A percentile compares a stretch with the other conserved stretches of the same genome.
Evolutionary conservation across 768 basidiomycete genomes (phyloP).

Genomic region (Tremella yokohamensis): DNA sequence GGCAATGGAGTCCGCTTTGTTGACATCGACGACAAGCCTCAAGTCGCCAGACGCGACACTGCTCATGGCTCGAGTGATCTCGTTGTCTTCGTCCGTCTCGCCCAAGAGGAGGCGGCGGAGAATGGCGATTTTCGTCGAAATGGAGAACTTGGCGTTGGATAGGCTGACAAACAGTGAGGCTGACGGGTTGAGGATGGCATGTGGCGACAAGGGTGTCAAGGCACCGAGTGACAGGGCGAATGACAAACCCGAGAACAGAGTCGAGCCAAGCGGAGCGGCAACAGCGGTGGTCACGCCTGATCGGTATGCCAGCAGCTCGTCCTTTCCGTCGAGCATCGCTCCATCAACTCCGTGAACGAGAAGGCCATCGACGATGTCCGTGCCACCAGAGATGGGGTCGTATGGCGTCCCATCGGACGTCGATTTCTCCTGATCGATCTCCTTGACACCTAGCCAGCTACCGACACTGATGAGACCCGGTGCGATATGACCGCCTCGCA

Average conservation of each 20-base stretch:
- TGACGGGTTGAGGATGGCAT: conserved; percentile 62
- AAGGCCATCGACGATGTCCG: conserved; percentile 51
- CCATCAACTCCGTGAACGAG: conserved; percentile 69
- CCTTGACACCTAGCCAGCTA: conserved; percentile 65
- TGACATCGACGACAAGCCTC: conserved; percentile 61
- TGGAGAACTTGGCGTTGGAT: conserved; percentile 57
- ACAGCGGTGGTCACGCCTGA: conserved; percentile 70
- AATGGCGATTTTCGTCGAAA: conserved; percentile 77
- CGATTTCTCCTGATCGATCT: conserved; percentile 63
- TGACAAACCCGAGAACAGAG: conserved; percentile 65
- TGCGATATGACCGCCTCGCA: conserved; percentile 61
- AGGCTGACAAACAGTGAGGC: conserved; percentile 68
- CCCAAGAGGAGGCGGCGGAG: conserved; percentile 64
- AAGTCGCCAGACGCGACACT: conserved; percentile 56
- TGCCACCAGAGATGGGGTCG: conserved; percentile 46
- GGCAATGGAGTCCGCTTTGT: conserved; percentile 70
- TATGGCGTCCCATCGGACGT: conserved; percentile 65
- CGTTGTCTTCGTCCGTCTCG: conserved; percentile 52
- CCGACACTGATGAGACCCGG: conserved; percentile 67
- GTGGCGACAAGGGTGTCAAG: conserved; percentile 59
- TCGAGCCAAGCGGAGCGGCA: conserved; percentile 58
- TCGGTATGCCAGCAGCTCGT: conserved; percentile 72
- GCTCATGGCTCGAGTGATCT: conserved; percentile 57
- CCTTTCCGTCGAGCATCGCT: conserved; percentile 64
- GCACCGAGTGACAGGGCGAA: conserved; percentile 63